Evolutionary conservation across 2,329 filamentous ascomycete genomes (phyloP), one percentile per base, ranked within the genome.

Genomic region (Exophiala viscosa): DNA sequence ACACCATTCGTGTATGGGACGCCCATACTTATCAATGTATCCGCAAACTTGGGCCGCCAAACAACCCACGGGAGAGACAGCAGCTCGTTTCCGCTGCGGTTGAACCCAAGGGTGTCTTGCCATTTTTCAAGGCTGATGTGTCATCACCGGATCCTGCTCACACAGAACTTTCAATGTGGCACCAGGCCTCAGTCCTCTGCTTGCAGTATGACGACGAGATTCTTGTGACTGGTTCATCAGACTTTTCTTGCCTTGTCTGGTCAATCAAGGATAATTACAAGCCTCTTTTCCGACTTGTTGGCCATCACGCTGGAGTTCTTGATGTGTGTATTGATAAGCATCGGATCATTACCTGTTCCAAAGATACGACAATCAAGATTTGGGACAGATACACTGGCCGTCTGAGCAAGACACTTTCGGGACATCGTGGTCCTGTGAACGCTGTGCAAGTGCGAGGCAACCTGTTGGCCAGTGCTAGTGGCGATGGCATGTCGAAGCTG

Each of bases 331-430:
- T 99, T 60, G 90, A 99, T 67, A 83, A 90, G 59, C 85, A 86
- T 63, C 87, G 95, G 71, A 96, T 99, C 64, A 87, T 97, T 45
- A 96, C 92, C 4, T 99, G 93, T 76, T 96, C 90, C 68, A 99
- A 99, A 72, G 93, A 99, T 71, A 84, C 86, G 36, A 91, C 82
- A 58, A 95, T 99, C 66, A 95, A 91, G 66, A 85, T 99, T 18
- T 97, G 92, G 92, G 88, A 96, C 65, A 88, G 93, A 41, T 74
- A 81, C 50, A 93, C 88, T 0, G 88, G 90, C 33, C 73, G 75
- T 8, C 77, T 95, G 42, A 71, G 95, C 43, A 88, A 88, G 64
- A 87, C 88, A 64, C 80, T 99, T 44, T 81, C 82, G 33, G 93
- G 92, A 6, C 93, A 99, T 70, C 79, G 83, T 2, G 93, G 93